Conservation (phyloP, 345 rosid genomes). For the Heritiera fomes region DNA sequence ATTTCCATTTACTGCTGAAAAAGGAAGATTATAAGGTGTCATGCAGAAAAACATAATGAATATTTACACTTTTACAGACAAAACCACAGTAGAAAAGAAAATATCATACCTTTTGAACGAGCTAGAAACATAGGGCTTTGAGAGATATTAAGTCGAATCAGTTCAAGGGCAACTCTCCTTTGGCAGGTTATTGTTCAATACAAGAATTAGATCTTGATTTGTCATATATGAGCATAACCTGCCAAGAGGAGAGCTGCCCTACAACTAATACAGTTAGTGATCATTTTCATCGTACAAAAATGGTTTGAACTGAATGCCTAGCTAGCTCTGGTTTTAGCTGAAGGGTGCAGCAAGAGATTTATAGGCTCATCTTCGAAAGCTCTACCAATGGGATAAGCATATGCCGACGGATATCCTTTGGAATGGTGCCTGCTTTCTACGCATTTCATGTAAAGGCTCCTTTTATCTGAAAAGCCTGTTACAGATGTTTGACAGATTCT, state of each 20-base stretch:
- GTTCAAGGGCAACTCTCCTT: constrained; percentile 98
- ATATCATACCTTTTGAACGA: background rate
- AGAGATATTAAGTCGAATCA: constrained; percentile 44
- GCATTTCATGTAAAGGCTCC: constrained; percentile 30
- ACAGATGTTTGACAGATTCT: constrained; percentile 33
- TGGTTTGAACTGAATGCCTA: background rate
- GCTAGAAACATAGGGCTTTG: background rate
- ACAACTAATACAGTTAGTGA: constrained; percentile 52
- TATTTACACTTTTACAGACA: background rate
- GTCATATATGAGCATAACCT: constrained; percentile 23
- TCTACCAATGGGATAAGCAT: constrained; percentile 37
- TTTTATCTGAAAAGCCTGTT: constrained; percentile 28
- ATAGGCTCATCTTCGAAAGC: constrained; percentile 22
- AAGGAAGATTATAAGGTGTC: background rate
- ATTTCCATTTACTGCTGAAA: background rate
- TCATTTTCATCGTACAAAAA: constrained; percentile 14
- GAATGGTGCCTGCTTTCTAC: constrained; percentile 34
- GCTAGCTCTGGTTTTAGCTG: background rate
- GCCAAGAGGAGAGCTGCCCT: constrained; percentile 79
- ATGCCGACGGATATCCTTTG: constrained; percentile 55
- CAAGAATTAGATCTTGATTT: background rate
- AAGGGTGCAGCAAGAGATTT: constrained; percentile 9
- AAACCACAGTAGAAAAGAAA: background rate
- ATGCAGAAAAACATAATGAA: background rate
- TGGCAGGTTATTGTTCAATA: constrained; percentile 47